Evolutionary conservation across 192 early-diverging fungal species (phyloP), one percentile per base, ranked within the genome.

Genomic region (Geranomyces michiganensis): DNA sequence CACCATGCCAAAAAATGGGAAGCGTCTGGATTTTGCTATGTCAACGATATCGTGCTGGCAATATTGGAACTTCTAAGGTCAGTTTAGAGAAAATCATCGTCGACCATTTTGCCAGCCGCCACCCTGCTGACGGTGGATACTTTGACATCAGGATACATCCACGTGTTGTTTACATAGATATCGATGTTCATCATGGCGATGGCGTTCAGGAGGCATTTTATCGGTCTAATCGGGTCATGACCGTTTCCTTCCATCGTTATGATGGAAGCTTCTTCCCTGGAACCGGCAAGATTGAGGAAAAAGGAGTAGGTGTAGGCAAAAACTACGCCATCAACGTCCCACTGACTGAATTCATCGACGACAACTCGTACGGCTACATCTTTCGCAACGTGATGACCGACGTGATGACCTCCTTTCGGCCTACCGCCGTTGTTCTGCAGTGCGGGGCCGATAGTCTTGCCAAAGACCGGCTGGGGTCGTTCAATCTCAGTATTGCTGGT

Each of bases 161-260:
- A 63, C 90, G 96, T 7, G 95, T 99, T 1, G 81, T 99, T 5
- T 99, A 99, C 75, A 93, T 96, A 63, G 97, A 99, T 76, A 97
- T 97, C 74, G 97, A 99, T 76, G 93, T 97, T 8, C 97, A 99
- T 78, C 97, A 99, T 71, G 97, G 97, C 33, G 97, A 99, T 75
- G 97, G 97, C 22, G 94, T 94, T 9, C 93, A 98, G 67, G 94
- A 97, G 75, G 94, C 94, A 0, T 97, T 97, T 74, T 95, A 92
- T 65, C 89, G 88, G 1, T 95, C 94, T 43, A 90, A 96, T 72
- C 88, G 96, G 58, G 97, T 99, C 56, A 93, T 97, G 92, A 96
- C 95, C 0, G 91, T 91, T 14, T 95, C 93, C 3, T 98, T 98
- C 75, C 97, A 99, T 77, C 91, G 93, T 51, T 98, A 96, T 75